Base-by-base conservation (phyloP, 495 filamentous ascomycete species). In the Penicillium daleae region DNA sequence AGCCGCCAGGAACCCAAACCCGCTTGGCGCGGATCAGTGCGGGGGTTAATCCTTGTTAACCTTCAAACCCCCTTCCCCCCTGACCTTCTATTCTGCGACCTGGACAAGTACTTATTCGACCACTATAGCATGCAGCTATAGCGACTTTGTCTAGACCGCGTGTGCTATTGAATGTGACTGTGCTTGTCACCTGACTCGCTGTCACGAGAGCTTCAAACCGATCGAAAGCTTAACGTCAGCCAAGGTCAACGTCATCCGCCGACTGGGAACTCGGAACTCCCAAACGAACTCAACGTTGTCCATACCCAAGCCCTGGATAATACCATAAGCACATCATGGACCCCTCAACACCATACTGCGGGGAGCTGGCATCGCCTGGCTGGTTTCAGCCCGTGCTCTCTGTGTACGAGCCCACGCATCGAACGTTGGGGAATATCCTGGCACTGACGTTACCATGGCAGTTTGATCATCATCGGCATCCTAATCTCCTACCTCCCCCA, bases 401-500 rank as follows among this genome's bases (percentile, higher is more conserved):
- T 13, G 80, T 87, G 87, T 88, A 75, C 56, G 79, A 10, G 19
- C 17, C 42, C 19, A n/a, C 29, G 27, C 29, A 12, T 22, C 13
- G 37, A n/a, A 19, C 13, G 27, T 27, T 21, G 33, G 8, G 4
- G 19, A 31, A 19, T 21, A 50, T 54, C n/a, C 29, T 24, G 31
- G 22, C 35, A 51, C 65, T 68, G 26, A 67, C 52, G 19, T 32
- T 22, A 27, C 13, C 10, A 37, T 44, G 4, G 21, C 33, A 96
- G 92, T 66, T 74, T 97, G 66, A 91, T 99, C 64, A 80, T 98
- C 67, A 69, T 97, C 67, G 95, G 96, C 51, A 96, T 99, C 74
- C 79, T 98, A 57, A 73, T 94, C 61, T 97, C 94, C 61, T 99
- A 99, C 76, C 85, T 97, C 29, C 96, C 95, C 2, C 95, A 99